Evolutionary conservation across 352 stramenopile species (phyloP).

Genomic region (Sclerospora graminicola): DNA sequence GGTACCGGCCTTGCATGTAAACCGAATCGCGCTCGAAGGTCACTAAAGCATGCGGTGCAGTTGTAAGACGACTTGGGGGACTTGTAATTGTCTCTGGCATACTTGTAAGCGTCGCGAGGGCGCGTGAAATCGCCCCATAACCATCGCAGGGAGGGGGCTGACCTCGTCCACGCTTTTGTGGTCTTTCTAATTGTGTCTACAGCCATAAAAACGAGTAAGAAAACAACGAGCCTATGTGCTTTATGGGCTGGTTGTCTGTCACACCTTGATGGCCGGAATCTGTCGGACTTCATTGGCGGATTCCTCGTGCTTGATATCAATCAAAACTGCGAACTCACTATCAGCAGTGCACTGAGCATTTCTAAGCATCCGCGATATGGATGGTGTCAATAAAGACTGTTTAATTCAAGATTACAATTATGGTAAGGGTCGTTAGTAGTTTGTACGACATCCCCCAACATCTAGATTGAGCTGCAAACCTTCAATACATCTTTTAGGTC

Average conservation of each 20-base stretch:
- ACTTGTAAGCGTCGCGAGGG: conserved; percentile 30
- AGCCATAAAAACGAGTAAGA: background rate
- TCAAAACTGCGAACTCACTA: conserved; percentile 54
- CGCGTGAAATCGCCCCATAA: conserved; percentile 68
- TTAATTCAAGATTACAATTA: conserved; percentile 1
- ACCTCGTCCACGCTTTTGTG: conserved; percentile 56
- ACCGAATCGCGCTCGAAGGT: conserved; percentile 72
- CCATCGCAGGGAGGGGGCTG: conserved; percentile 55
- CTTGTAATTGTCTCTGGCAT: conserved; percentile 50
- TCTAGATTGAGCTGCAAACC: conserved; percentile 25
- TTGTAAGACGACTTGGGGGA: conserved; percentile 33
- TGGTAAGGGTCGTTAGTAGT: conserved; percentile 1
- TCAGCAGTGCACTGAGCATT: conserved; percentile 39
- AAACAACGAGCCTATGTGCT: too few relatives aligned
- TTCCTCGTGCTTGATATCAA: conserved; percentile 61
- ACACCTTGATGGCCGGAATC: conserved; percentile 64
- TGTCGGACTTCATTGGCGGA: conserved; percentile 66
- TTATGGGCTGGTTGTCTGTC: too few relatives aligned
- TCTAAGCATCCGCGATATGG: conserved; percentile 34
- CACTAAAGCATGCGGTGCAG: conserved; percentile 23
- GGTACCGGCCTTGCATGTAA: conserved; percentile 85
- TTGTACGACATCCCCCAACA: background rate
- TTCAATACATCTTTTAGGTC: conserved; percentile 79
- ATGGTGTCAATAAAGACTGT: conserved; percentile 34
- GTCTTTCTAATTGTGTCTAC: conserved; percentile 52